Evolutionary conservation across 1,284 basidiomycete genomes (phyloP).

Genomic region (Heterobasidion occidentale): DNA sequence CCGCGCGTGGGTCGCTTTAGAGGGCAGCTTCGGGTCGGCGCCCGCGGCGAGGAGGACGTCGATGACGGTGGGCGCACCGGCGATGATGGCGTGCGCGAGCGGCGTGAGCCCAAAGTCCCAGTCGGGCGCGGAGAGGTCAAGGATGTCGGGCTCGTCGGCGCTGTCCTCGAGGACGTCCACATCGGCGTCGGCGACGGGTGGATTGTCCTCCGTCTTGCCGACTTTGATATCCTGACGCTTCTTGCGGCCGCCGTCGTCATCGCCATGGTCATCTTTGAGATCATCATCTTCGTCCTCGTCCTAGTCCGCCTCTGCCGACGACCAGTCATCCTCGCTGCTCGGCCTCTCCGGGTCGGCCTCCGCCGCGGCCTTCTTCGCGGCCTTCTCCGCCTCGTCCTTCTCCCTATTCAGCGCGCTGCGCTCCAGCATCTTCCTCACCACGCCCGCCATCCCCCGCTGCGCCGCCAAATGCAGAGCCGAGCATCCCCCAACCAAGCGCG

Average conservation of each 20-base stretch:
- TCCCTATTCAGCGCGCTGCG: slow-evolving; percentile 30
- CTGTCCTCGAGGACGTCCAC: not conserved
- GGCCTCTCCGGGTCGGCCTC: slow-evolving; percentile 21
- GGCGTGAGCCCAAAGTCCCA: slow-evolving; percentile 52
- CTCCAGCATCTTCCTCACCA: slow-evolving; percentile 41
- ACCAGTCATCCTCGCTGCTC: slow-evolving; percentile 27
- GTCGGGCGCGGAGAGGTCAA: slow-evolving; percentile 43
- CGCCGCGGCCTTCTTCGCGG: slow-evolving; percentile 22
- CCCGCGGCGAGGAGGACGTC: slow-evolving; percentile 30
- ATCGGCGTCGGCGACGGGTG: no score
- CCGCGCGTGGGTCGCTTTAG: slow-evolving; percentile 13
- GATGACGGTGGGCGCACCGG: slow-evolving; percentile 33
- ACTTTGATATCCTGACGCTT: not conserved
- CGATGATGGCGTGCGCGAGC: slow-evolving; percentile 42
- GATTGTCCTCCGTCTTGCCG: no score
- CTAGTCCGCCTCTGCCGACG: slow-evolving; percentile 11
- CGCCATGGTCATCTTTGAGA: not conserved
- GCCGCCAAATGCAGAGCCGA: slow-evolving; percentile 49
- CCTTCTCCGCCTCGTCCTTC: slow-evolving; percentile 20
- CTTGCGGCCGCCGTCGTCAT: slow-evolving; percentile 9
- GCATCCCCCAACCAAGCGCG: slow-evolving; percentile 46
- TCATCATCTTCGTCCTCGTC: no score
- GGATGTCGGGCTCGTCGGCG: slow-evolving; percentile 32
- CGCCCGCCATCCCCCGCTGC: slow-evolving; percentile 30
- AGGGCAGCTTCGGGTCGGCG: slow-evolving; percentile 26